These are phyloP conservation scores for Ogataea trehaloabstinens DNA, from an alignment of 805 yeast species.

Conservation along the genomic window DNA sequence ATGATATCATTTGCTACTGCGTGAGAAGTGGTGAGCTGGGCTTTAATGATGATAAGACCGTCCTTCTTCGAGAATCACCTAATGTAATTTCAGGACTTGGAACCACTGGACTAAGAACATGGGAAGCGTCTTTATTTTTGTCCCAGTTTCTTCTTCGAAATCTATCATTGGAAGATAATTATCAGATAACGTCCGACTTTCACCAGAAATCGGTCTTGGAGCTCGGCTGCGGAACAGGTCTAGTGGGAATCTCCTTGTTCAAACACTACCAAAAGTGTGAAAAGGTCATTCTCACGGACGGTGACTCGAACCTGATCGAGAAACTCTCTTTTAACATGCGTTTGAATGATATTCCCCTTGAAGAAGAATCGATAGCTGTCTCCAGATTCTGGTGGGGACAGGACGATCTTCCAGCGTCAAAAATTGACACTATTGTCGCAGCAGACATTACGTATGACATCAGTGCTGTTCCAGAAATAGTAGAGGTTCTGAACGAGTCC, in stretches of 20 bases:
- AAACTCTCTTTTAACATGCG: slow-evolving; percentile 42
- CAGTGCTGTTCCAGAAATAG: slow-evolving; percentile 52
- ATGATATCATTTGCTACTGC: slow-evolving; percentile 38
- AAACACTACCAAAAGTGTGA: slow-evolving; percentile 21
- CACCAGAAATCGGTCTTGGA: slow-evolving; percentile 50
- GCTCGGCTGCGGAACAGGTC: slow-evolving; percentile 88
- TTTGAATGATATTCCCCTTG: slow-evolving; percentile 36
- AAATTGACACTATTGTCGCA: slow-evolving; percentile 58
- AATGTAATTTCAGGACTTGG: slow-evolving; percentile 67
- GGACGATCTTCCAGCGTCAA: slow-evolving; percentile 37
- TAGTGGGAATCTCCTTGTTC: slow-evolving; percentile 55
- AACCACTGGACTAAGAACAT: slow-evolving; percentile 85
- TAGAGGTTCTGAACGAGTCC: slow-evolving; percentile 44
- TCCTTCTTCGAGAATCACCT: slow-evolving; percentile 58
- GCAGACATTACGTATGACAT: slow-evolving; percentile 90
- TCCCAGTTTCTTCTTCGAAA: slow-evolving; percentile 44
- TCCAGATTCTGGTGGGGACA: slow-evolving; percentile 61
- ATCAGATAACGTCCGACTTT: slow-evolving; percentile 12
- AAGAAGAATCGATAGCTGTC: slow-evolving; percentile 21
- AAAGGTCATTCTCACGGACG: slow-evolving; percentile 58
- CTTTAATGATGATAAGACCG: slow-evolving; percentile 9
- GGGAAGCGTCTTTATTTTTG: slow-evolving; percentile 86
- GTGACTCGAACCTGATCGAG: slow-evolving; percentile 56
- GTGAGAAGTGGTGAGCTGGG: slow-evolving; percentile 16
- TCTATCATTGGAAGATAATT: slow-evolving; percentile 1